phyloP scores from a whole-genome alignment of 1,139 yeast genomes.

The Debaryomyces subglobosus region DNA sequence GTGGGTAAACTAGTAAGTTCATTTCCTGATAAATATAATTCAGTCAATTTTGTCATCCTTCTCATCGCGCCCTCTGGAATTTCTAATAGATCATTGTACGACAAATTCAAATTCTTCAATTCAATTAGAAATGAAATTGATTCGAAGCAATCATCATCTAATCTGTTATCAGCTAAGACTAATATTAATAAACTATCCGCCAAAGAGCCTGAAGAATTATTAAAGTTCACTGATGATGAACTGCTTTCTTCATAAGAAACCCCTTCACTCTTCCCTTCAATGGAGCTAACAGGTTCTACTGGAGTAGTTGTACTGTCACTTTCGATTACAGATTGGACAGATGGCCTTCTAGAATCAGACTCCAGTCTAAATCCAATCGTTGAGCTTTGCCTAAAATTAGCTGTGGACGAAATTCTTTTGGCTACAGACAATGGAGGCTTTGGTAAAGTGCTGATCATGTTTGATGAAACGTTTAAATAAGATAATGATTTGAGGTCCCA shows the following conservation, averaged over 20 bases:
- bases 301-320: neutral
- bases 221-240: constrained; percentile 12
- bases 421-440: constrained; percentile 50
- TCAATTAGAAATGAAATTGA: constrained; percentile 62
- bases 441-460: constrained; percentile 70
- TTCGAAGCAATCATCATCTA: constrained; percentile 78
- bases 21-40: constrained; percentile 85
- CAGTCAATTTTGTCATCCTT: constrained; percentile 59
- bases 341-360: constrained; percentile 8
- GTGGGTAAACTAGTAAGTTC: constrained; percentile 77
- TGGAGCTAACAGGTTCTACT: neutral
- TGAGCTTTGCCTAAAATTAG: constrained; percentile 21
- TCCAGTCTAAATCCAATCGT: neutral
- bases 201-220: constrained; percentile 31
- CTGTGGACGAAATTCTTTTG: constrained; percentile 39
- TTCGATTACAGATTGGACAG: constrained; percentile 4
- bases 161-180: constrained; percentile 79
- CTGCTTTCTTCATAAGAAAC: constrained; percentile 10
- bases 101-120: constrained; percentile 67
- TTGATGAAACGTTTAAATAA: constrained; percentile 76
- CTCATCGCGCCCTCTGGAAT: constrained; percentile 74
- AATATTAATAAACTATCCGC: constrained; percentile 59
- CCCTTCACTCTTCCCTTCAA: constrained; percentile 9
- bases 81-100: constrained; percentile 84
- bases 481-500: constrained; percentile 66